Percentiles rank a stretch among this genome's conserved stretches.
Conservation (phyloP, 2,329 filamentous ascomycete species). For the Colletotrichum endophyticum region DNA sequence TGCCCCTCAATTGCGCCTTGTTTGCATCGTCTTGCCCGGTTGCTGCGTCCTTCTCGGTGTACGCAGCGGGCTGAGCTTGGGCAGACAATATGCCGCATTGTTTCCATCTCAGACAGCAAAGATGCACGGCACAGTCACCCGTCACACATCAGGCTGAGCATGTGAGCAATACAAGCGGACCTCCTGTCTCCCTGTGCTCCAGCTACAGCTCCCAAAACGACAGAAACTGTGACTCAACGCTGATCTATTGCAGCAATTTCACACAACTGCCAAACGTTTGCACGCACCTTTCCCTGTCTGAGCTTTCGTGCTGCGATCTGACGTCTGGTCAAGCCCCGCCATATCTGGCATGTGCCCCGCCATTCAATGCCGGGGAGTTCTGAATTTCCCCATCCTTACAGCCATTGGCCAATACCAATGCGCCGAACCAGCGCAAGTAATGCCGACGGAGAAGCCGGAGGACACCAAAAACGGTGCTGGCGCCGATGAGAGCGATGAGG, state of each 20-base stretch:
- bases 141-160: neutral
- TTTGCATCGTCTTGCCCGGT: neutral
- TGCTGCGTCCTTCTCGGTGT: neutral
- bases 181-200: neutral
- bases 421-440: slow-evolving; percentile 3
- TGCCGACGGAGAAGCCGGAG: slow-evolving; percentile 2
- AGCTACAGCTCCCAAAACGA: neutral
- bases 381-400: neutral
- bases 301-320: slow-evolving; percentile 19
- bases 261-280: neutral
- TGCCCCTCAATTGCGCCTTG: neutral
- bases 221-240: neutral
- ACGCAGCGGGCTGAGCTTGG: neutral
- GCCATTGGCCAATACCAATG: slow-evolving; percentile 13
- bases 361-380: neutral
- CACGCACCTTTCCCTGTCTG: slow-evolving; percentile 3
- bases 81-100: neutral
- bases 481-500: slow-evolving; percentile 6
- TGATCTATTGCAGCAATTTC: slow-evolving; percentile 1
- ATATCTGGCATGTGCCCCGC: slow-evolving; percentile 16
- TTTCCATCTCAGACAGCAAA: neutral
- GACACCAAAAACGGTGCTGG: neutral
- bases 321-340: slow-evolving; percentile 10
- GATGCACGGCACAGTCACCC: neutral
- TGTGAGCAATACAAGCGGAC: neutral